Evolutionary conservation across 139 green algal genomes (phyloP).

Genomic region (Micromonas pusilla): DNA sequence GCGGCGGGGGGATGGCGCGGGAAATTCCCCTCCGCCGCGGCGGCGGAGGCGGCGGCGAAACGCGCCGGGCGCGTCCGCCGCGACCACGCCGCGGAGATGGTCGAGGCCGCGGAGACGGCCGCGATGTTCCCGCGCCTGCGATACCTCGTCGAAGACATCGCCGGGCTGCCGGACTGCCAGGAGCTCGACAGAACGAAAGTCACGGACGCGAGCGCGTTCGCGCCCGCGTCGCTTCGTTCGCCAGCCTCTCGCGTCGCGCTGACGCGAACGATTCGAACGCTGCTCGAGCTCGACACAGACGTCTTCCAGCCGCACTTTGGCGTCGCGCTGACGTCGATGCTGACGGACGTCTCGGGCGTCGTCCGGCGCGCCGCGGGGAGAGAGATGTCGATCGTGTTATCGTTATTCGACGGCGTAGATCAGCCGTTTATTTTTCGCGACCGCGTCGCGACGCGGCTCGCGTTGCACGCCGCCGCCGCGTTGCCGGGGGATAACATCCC

Average conservation of each 20-base stretch:
- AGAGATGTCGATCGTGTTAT: not conserved
- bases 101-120: not conserved
- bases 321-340: not conserved
- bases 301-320: constrained; percentile 5
- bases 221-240: not conserved
- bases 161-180: not conserved
- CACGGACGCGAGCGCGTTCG: not conserved
- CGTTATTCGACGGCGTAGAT: not conserved
- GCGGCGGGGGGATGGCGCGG: too few relatives aligned
- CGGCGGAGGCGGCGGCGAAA: not conserved
- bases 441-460: not conserved
- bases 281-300: not conserved
- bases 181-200: not conserved
- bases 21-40: not conserved
- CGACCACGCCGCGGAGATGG: not conserved
- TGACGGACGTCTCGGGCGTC: not conserved
- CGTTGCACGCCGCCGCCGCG: not conserved
- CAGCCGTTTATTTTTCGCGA: not conserved
- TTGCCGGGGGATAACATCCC: not conserved
- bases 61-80: not conserved
- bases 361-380: not conserved
- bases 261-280: not conserved
- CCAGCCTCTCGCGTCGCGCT: not conserved
- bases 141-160: not conserved
- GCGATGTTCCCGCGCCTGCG: not conserved